Evolutionary conservation across 208 protist species (phyloP).

Genomic region (Wallacemonas sp.): DNA sequence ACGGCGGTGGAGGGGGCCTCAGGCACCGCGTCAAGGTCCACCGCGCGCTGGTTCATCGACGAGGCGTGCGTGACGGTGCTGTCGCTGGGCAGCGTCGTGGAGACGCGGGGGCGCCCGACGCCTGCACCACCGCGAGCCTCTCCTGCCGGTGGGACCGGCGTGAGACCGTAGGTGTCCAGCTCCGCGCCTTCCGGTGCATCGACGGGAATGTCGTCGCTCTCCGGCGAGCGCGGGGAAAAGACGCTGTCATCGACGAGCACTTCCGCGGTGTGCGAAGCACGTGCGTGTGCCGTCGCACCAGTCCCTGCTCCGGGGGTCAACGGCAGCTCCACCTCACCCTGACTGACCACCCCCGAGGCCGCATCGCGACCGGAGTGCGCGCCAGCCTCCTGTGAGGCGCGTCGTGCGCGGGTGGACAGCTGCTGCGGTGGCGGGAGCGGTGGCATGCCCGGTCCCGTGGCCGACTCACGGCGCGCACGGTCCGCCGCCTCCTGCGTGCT

Average conservation of each 20-base stretch:
- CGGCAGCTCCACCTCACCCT: neutral
- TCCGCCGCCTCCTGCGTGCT: too few relatives aligned
- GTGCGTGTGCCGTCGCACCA: too few relatives aligned
- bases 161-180: neutral
- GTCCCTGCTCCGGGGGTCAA: neutral
- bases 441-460: neutral
- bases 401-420: neutral
- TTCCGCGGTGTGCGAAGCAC: too few relatives aligned
- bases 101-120: neutral
- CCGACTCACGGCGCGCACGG: too few relatives aligned
- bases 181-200: neutral
- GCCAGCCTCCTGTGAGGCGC: neutral
- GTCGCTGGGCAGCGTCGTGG: conserved; percentile 8
- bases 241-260: neutral
- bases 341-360: neutral
- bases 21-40: neutral
- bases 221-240: conserved; percentile 2
- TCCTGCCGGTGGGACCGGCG: neutral
- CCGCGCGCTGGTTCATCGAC: neutral
- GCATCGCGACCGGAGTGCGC: neutral
- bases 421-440: neutral
- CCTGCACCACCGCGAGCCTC: neutral
- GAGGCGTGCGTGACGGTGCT: conserved; percentile 3
- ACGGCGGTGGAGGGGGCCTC: neutral
- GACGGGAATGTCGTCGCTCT: neutral